Base-by-base conservation (phyloP, 768 basidiomycete species). In the Mycena alexandri region DNA sequence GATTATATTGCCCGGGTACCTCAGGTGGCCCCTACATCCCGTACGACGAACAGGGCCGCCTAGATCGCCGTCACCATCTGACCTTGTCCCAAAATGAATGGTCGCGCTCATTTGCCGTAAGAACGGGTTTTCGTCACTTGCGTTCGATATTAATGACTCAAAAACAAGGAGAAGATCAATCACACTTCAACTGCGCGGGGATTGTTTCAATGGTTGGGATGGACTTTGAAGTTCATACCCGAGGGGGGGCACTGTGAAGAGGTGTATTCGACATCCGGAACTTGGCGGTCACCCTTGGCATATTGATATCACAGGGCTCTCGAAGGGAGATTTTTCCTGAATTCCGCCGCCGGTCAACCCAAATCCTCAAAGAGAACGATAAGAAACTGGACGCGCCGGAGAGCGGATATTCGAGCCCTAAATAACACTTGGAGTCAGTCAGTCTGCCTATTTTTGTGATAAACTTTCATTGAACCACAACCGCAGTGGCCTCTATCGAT, bases 11-110 rank as follows among this genome's bases (percentile, higher is more conserved):
- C 44, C 60, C 42, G 19, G 53, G 52, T 22, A 43, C 58, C 56
- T 63, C 67, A 63, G 61, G 54, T 57, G 60, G 16, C 12, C 55
- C 3, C 3, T 38, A 48, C 36, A 24, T 24, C 21, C 24, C 14
- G 55, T 29, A 41, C 38, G 2, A 19, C 13, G 36, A 11, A 10
- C 50, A 63, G 61, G 52, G 62, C 43, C 22, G 61, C 21, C 13
- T 33, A 62, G 66, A 57, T 62, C 42, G 50, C 61, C 61, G 67
- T 42, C 17, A 59, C 51, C 66, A 59, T 48, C 55, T 68, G 67
- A 68, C 67, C 29, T 38, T 12, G 5, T 57, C 46, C 52, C 3
- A 24, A 22, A 42, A 44, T 24, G 43, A 51, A 42, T 36, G 2
- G 25, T 24, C 41, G 46, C 24, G 53, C 12, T 42, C 38, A n/a